Base-by-base conservation (phyloP, 306 rosid species). In the Amphicarpaea edgeworthii region DNA sequence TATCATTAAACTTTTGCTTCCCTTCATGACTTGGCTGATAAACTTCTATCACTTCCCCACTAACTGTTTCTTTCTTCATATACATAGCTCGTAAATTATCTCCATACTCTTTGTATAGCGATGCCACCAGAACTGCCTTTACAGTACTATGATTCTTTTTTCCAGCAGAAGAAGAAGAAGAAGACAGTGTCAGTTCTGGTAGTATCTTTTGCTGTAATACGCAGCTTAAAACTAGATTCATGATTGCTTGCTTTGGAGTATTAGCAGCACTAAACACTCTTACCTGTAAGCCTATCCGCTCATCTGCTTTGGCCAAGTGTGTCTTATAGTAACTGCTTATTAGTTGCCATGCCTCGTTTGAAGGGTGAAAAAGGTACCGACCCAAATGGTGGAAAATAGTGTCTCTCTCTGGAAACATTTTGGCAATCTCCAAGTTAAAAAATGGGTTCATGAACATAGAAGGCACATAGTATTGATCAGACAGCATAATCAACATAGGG, bases 381-480 rank as follows among this genome's bases (percentile, higher is more conserved):
- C 68, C 86, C 55, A 77, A 32, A 67, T 77, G 86, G 20, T 82
- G 76, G 24, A 82, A 82, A 58, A 67, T 14, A 2, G 68, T 49
- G 46, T 79, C 79, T 8, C 67, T 82, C 42, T 67, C 55, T 1
- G 73, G 83, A 60, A 82, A 82, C 80, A 82, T 77, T 47, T 58
- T 66, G 49, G n/a, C 41, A 5, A 77, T 16, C 12, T 82, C 79
- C 24, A 1, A 26, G 79, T 72, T 82, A 10, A 90, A 87, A 68
- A 82, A 47, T 42, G 90, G 90, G 37, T 74, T 83, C 85, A 90
- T 80, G 81, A 86, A 87, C 15, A 90, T 68, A 43, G 92, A 86
- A 17, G 95, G 95, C 12, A 82, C 77, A 68, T 86, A 86, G 63
- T 86, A 90, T 69, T 90, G 84, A 74, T 84, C 92, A 30, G 95